Evolutionary conservation across 1,284 basidiomycete species (phyloP).

Genomic region (Cutaneotrichosporon cavernicola): DNA sequence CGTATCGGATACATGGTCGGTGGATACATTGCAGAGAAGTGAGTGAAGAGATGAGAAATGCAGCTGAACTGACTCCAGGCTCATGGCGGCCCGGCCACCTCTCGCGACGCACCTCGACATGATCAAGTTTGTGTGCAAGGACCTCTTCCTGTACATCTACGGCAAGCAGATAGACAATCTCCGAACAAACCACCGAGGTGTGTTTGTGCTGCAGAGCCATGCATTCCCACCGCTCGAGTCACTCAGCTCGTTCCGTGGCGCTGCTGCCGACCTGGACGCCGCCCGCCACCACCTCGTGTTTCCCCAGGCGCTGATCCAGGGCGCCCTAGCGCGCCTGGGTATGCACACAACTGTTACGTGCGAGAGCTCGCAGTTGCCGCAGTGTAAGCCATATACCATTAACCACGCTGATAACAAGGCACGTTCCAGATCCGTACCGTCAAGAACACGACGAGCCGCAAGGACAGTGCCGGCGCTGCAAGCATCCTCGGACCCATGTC

Average conservation of each 20-base stretch:
- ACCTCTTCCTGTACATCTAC: conserved; percentile 59
- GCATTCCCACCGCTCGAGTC: conserved; percentile 78
- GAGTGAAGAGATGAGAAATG: conserved; percentile 27
- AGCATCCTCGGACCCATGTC: conserved; percentile 5
- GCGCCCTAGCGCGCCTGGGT: conserved; percentile 75
- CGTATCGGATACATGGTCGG: conserved; percentile 83
- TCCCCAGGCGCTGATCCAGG: conserved; percentile 75
- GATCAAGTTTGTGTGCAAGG: conserved; percentile 95
- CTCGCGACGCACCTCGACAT: conserved; percentile 82
- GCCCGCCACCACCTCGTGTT: conserved; percentile 76
- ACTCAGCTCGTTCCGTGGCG: conserved; percentile 67
- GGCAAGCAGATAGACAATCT: conserved; percentile 90
- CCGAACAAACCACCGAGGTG: conserved; percentile 88
- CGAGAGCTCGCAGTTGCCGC: conserved; percentile 75
- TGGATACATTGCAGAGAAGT: conserved; percentile 81
- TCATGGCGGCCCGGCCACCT: conserved; percentile 70
- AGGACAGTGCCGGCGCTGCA: background rate
- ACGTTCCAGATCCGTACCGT: conserved; percentile 44
- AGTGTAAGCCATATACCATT: conserved; percentile 61
- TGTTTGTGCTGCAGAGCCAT: conserved; percentile 91
- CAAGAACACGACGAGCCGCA: background rate
- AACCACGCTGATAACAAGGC: conserved; percentile 27
- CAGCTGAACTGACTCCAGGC: conserved; percentile 54
- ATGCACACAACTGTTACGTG: conserved; percentile 69
- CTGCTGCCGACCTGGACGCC: conserved; percentile 68